Evolutionary conservation across 441 rosid species (phyloP).

Genomic region (Erodium moschatum): DNA sequence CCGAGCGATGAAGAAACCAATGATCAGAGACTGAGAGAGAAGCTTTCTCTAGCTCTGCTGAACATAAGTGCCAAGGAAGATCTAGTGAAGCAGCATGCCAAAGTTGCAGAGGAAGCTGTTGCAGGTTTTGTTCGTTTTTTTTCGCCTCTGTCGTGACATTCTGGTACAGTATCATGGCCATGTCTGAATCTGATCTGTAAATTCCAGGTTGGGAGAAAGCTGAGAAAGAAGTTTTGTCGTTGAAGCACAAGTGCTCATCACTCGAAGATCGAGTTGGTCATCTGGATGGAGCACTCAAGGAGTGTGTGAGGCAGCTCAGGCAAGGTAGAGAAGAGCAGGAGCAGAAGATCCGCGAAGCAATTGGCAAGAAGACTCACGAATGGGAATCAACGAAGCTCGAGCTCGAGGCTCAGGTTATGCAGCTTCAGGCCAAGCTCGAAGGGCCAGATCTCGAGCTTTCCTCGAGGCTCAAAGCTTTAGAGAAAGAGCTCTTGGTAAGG

Average conservation of each 20-base stretch:
- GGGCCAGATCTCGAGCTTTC: too few species aligned
- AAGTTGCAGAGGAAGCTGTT: conserved; percentile 95
- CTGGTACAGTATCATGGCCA: too few species aligned
- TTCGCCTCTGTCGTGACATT: too few species aligned
- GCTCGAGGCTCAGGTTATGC: conserved; percentile 16
- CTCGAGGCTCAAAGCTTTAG: too few species aligned
- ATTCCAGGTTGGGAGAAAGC: conserved; percentile 48
- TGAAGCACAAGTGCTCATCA: conserved; percentile 45
- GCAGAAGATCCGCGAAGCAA: conserved; percentile 43
- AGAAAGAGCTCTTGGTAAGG: background rate
- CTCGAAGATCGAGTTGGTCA: conserved; percentile 33
- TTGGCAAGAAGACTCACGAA: conserved; percentile 25
- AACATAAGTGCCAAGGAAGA: conserved; percentile 65
- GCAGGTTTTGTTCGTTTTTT: conserved; percentile 34
- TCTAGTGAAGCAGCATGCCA: conserved; percentile 72
- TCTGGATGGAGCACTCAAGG: conserved; percentile 64
- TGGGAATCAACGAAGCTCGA: conserved; percentile 53
- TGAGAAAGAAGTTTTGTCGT: conserved; percentile 49
- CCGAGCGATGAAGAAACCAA: conserved; percentile 44
- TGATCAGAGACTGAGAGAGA: conserved; percentile 44
- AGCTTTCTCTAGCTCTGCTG: conserved; percentile 64
- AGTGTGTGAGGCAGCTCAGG: conserved; percentile 26
- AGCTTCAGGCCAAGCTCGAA: too few species aligned
- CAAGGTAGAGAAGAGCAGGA: conserved; percentile 86
- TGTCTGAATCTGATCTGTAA: background rate